Evolutionary conservation across 2,329 filamentous ascomycete species (phyloP).

Genomic region (Monilinia fructicola): DNA sequence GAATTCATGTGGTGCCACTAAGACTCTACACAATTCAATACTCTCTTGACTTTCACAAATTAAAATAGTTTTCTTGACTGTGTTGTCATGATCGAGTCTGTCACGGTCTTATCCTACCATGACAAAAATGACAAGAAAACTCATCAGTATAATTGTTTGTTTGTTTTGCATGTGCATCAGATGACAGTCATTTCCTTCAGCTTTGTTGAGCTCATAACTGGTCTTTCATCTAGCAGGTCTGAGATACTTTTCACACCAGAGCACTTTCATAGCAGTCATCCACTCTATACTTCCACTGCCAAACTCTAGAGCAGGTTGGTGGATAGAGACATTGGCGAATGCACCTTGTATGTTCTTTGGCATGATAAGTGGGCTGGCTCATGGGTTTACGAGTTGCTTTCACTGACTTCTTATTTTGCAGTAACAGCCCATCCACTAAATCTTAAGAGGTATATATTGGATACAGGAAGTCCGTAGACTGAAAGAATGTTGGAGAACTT

Average conservation of each 20-base stretch:
- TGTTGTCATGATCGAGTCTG: not conserved
- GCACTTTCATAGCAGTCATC: not conserved
- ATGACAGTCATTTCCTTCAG: not conserved
- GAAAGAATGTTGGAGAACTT: not conserved
- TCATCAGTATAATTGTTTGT: not conserved
- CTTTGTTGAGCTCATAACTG: not conserved
- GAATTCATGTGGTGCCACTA: not conserved
- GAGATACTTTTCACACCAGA: not conserved
- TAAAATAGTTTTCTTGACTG: not conserved
- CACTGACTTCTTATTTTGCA: not conserved
- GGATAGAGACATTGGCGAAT: not conserved
- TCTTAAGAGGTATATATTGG: not conserved
- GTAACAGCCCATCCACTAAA: not conserved
- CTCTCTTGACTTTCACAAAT: not conserved
- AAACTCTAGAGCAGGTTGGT: not conserved
- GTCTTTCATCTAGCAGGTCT: not conserved
- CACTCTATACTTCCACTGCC: not conserved
- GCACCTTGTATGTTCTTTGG: not conserved
- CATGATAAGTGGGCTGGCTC: constrained; percentile 5
- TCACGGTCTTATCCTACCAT: not conserved
- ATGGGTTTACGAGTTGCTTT: not conserved
- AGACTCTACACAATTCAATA: not conserved
- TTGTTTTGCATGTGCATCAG: not conserved
- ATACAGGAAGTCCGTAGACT: constrained; percentile 2
- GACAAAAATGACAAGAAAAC: not conserved